Percentiles rank a stretch among this genome's conserved stretches.
These are phyloP conservation scores for Coemansia sp. DNA, from an alignment of 192 early-diverging fungal species.

Conservation along the genomic window DNA sequence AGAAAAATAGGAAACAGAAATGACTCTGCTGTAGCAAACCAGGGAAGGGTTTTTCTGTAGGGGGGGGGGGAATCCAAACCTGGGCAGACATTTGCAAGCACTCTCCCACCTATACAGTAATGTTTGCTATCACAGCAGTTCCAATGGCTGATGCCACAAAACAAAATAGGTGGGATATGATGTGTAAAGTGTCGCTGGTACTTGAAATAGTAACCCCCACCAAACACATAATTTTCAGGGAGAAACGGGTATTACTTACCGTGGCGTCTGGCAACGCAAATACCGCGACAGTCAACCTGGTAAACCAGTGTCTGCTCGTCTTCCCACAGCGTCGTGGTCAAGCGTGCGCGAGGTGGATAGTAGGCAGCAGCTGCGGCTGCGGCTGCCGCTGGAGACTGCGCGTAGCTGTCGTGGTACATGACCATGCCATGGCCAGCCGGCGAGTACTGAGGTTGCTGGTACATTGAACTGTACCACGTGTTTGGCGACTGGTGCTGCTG, in stretches of 20 bases:
- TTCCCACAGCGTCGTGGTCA: slow-evolving; percentile 78
- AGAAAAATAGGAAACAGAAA: background rate
- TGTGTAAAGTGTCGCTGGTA: background rate
- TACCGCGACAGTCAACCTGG: slow-evolving; percentile 77
- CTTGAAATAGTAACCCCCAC: background rate
- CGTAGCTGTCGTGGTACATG: slow-evolving; percentile 53
- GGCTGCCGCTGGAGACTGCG: slow-evolving; percentile 39
- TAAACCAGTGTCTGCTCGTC: slow-evolving; percentile 78
- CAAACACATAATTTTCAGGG: slow-evolving; percentile 14
- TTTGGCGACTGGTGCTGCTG: slow-evolving; percentile 41
- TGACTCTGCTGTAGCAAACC: background rate
- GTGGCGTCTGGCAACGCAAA: slow-evolving; percentile 73
- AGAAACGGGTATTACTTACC: slow-evolving; percentile 44
- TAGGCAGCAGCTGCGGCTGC: slow-evolving; percentile 57
- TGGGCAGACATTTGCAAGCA: background rate
- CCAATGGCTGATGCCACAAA: slow-evolving; percentile 11
- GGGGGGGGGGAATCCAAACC: background rate
- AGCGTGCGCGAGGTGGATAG: slow-evolving; percentile 46
- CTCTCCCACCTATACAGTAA: background rate
- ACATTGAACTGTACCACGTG: slow-evolving; percentile 49
- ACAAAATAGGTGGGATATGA: background rate
- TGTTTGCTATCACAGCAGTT: slow-evolving; percentile 7
- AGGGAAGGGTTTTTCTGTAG: background rate
- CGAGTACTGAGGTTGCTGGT: slow-evolving; percentile 52
- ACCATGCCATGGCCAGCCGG: slow-evolving; percentile 47